Evolutionary conservation across 75 land plant species (phyloP).

Genomic region (Chamaecyparis obtusa): DNA sequence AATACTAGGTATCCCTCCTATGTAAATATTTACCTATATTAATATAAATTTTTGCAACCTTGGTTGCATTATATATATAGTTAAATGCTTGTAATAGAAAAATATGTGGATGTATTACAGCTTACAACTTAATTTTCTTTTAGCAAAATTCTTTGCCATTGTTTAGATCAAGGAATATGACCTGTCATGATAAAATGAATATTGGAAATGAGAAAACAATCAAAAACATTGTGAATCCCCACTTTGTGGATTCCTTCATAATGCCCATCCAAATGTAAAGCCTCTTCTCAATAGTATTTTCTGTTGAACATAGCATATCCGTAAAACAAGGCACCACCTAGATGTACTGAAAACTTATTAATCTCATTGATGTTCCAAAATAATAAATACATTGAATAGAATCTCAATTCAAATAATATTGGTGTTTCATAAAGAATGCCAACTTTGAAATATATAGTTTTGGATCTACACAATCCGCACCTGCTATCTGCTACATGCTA

Average conservation of each 20-base stretch:
- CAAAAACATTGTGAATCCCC: neutral
- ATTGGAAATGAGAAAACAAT: neutral
- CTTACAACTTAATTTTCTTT: neutral
- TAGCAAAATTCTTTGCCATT: neutral
- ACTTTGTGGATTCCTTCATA: neutral
- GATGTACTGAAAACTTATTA: neutral
- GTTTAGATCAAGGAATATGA: neutral
- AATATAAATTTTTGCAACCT: too few relatives aligned
- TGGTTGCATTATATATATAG: too few relatives aligned
- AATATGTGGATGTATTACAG: neutral
- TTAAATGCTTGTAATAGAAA: too few relatives aligned
- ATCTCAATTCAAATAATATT: neutral
- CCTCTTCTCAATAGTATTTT: neutral
- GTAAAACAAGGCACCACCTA: neutral
- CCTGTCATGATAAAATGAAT: neutral
- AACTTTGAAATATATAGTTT: neutral
- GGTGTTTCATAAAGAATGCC: neutral
- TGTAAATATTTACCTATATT: too few relatives aligned
- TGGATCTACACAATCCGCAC: neutral
- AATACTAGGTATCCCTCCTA: too few relatives aligned
- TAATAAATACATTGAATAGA: neutral
- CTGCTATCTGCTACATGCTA: slow-evolving; percentile 39
- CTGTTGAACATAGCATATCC: neutral
- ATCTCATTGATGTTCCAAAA: neutral
- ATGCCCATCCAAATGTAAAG: too few relatives aligned